phyloP scores from a whole-genome alignment of 805 yeast species.

The Zygotorulaspora sp. region DNA sequence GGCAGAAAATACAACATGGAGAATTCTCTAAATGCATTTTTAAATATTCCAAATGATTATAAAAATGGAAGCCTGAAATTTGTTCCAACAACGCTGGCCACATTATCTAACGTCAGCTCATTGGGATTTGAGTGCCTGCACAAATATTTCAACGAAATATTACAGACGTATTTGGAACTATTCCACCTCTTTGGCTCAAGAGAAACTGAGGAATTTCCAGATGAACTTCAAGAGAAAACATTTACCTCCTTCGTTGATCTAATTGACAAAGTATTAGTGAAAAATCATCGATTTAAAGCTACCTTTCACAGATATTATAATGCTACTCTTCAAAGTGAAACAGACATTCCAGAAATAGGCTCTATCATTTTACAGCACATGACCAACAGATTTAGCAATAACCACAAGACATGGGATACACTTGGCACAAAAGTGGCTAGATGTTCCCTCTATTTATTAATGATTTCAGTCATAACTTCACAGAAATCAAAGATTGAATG shows the following conservation, averaged over 20 bases:
- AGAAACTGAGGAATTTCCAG: conserved; percentile 15
- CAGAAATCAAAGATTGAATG: conserved; percentile 22
- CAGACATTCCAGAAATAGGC: conserved; percentile 48
- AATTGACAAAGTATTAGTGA: conserved; percentile 58
- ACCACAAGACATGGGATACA: conserved; percentile 54
- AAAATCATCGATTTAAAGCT: conserved; percentile 59
- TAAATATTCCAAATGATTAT: conserved; percentile 41
- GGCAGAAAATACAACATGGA: conserved; percentile 66
- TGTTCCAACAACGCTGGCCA: conserved; percentile 1
- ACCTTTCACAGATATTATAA: conserved; percentile 49
- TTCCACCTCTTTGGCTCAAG: conserved; percentile 24
- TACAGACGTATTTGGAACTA: conserved; percentile 39
- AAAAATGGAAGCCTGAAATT: conserved; percentile 14
- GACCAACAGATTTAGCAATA: conserved; percentile 44
- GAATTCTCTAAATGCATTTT: conserved; percentile 46
- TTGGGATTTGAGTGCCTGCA: conserved; percentile 51
- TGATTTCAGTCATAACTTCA: conserved; percentile 36
- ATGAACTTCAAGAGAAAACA: conserved; percentile 33
- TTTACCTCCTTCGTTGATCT: conserved; percentile 59
- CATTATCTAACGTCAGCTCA: conserved; percentile 47
- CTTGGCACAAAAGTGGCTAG: conserved; percentile 63
- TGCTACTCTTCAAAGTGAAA: conserved; percentile 22
- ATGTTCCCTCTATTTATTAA: conserved; percentile 48
- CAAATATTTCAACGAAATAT: conserved; percentile 57
- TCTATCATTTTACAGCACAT: conserved; percentile 44